Evolutionary conservation across 345 rosid species (phyloP), one percentile per base, ranked within the genome.

Genomic region (Bruguiera parviflora): DNA sequence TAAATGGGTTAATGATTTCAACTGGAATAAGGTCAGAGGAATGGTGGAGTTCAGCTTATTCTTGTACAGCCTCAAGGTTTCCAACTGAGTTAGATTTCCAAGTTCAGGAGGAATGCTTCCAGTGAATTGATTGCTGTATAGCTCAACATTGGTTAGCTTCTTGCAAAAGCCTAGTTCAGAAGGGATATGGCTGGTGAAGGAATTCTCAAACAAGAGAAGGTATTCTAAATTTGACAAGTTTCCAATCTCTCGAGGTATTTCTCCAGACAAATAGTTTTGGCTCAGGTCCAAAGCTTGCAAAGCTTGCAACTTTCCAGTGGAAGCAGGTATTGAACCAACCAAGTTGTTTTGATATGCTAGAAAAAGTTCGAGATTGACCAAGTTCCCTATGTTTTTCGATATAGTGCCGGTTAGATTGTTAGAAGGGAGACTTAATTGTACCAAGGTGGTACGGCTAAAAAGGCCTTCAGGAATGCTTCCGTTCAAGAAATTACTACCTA

Each of bases 31-130:
- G 59, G 93, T 84, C 15, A 59, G 51, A 28, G 98, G 98, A 70
- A 92, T 85, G n/a, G 89, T 81, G 65, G 92, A 86, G 61, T 71
- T 89, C 64, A 92, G 77, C 72, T 68, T 75, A 68, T 92, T 92
- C 9, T n/a, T 1, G 72, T 81, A 73, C 58, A 90, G 13, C 65
- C 87, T 71, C 77, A 90, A 69, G 5, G 72, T 74, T 64, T 82
- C 75, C 55, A 92, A 72, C 55, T 75, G 68, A 43, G 65, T 76
- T 78, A 90, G 75, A 66, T 85, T 85, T 64, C 96, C 96, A 22
- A 92, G 76, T 83, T 87, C 91, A 1, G 68, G 29, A 21, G 98
- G 98, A 64, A 92, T 87, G 25, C 62, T 60, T 70, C 96, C 96
- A 3, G 73, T 81, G 78, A 92, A 73, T 64, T 67, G 77, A 69